Percentiles rank a stretch among this genome's conserved stretches.
Conservation (phyloP, 129 eudicot species). For the Escallonia rubra region DNA sequence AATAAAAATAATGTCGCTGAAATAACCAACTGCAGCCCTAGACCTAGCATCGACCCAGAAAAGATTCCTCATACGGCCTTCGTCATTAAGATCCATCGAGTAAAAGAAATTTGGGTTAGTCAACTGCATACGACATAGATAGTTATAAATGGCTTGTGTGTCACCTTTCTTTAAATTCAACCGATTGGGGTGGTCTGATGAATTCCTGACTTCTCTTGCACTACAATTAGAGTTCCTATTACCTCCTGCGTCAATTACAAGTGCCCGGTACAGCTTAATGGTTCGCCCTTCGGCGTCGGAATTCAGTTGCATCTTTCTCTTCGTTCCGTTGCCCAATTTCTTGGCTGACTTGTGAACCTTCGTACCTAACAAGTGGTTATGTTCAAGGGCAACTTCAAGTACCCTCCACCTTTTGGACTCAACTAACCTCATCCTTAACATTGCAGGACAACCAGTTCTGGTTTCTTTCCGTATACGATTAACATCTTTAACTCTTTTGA, state of each 20-base stretch:
- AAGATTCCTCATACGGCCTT: conserved; percentile 62
- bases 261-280: conserved; percentile 57
- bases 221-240: conserved; percentile 27
- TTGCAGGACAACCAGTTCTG: conserved; percentile 93
- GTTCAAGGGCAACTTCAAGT: conserved; percentile 76
- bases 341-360: conserved; percentile 45
- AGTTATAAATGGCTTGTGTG: conserved; percentile 78
- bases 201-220: conserved; percentile 32
- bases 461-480: conserved; percentile 75
- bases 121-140: conserved; percentile 84
- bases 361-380: conserved; percentile 71
- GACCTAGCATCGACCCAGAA: conserved; percentile 84
- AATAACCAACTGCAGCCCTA: conserved; percentile 67
- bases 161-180: conserved; percentile 78
- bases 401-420: conserved; percentile 87
- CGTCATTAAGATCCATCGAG: conserved; percentile 64
- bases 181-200: conserved; percentile 38
- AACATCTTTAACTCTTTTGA: conserved; percentile 73
- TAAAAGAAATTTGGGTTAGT: conserved; percentile 83
- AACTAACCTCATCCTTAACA: conserved; percentile 80
- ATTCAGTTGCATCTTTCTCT: conserved; percentile 38
- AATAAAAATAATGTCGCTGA: conserved; percentile 60
- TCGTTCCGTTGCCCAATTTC: conserved; percentile 35
- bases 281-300: conserved; percentile 51
- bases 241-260: conserved; percentile 68